phyloP scores from a whole-genome alignment of 208 protist genomes.

The Leishmania guyanensis region DNA sequence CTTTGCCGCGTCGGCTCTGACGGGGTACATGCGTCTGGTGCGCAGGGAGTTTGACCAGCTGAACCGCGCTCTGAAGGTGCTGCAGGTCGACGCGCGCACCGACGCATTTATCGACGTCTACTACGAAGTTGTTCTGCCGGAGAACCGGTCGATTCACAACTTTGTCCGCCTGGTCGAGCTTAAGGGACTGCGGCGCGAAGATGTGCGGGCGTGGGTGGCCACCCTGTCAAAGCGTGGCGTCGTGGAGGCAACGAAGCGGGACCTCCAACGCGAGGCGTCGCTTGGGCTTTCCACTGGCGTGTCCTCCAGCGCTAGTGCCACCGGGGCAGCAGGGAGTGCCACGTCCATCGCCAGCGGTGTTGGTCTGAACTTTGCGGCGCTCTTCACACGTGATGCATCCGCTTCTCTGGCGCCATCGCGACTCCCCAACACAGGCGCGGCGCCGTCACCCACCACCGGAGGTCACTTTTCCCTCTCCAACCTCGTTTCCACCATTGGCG shows the following conservation, averaged over 20 bases:
- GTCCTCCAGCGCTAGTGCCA: slow-evolving; percentile 4
- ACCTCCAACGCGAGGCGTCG: slow-evolving; percentile 47
- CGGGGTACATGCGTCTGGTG: slow-evolving; percentile 78
- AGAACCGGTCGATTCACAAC: slow-evolving; percentile 88
- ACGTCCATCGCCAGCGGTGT: slow-evolving; percentile 9
- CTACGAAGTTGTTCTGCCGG: slow-evolving; percentile 77
- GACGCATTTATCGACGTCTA: slow-evolving; percentile 86
- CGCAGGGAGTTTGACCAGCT: slow-evolving; percentile 82
- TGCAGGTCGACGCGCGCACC: slow-evolving; percentile 75
- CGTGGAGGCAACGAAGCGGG: slow-evolving; percentile 86
- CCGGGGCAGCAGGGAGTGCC: neutral
- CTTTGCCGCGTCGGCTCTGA: slow-evolving; percentile 52
- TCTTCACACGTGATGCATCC: slow-evolving; percentile 48
- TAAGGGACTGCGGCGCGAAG: slow-evolving; percentile 78
- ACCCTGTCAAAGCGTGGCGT: slow-evolving; percentile 82
- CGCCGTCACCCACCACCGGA: slow-evolving; percentile 7
- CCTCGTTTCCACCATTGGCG: slow-evolving; percentile 35
- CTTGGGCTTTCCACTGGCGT: slow-evolving; percentile 43
- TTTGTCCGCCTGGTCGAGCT: slow-evolving; percentile 88
- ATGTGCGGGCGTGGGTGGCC: slow-evolving; percentile 79
- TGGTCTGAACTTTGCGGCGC: slow-evolving; percentile 52
- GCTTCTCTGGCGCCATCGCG: slow-evolving; percentile 11
- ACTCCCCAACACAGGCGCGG: neutral
- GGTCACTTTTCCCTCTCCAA: slow-evolving; percentile 35
- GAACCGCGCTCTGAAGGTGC: slow-evolving; percentile 84